Conservation (phyloP, 495 filamentous ascomycete species). For the Neohortaea acidophila region DNA sequence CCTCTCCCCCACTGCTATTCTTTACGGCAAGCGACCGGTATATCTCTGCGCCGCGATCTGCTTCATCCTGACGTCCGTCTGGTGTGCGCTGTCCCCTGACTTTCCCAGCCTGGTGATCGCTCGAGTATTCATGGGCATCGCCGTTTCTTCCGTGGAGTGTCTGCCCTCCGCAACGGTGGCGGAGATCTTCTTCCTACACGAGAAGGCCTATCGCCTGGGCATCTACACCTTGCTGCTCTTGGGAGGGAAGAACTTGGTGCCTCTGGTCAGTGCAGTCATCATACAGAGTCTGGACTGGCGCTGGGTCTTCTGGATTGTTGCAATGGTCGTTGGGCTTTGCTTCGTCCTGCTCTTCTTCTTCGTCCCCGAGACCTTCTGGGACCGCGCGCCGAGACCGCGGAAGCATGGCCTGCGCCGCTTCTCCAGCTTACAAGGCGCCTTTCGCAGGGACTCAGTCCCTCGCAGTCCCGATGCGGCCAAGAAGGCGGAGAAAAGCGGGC, state of each 20-base stretch:
- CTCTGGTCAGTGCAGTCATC: constrained; percentile 73
- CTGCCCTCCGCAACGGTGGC: constrained; percentile 88
- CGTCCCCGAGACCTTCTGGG: constrained; percentile 94
- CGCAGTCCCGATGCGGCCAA: no score
- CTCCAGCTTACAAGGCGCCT: no score
- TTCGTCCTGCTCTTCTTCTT: constrained; percentile 69
- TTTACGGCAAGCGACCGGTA: constrained; percentile 82
- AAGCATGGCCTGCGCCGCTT: constrained; percentile 11
- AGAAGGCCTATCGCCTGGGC: constrained; percentile 86
- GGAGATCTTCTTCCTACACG: constrained; percentile 93
- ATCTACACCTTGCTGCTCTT: constrained; percentile 84
- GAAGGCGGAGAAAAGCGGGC: no score
- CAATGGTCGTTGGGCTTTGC: constrained; percentile 67
- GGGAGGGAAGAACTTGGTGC: constrained; percentile 85
- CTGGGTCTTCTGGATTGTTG: constrained; percentile 47
- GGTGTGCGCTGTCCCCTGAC: constrained; percentile 72
- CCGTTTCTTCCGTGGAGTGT: constrained; percentile 84
- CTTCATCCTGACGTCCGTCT: constrained; percentile 63
- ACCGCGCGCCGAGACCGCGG: constrained; percentile 59
- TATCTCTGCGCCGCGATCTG: constrained; percentile 66
- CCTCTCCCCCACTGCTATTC: constrained; percentile 77
- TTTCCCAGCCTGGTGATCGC: constrained; percentile 70
- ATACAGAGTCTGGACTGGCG: constrained; percentile 69
- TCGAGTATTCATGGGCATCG: constrained; percentile 72
- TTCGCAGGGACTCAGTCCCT: no score